phyloP scores from a whole-genome alignment of 73 alveolate species.

The Paramecium biaurelia region DNA sequence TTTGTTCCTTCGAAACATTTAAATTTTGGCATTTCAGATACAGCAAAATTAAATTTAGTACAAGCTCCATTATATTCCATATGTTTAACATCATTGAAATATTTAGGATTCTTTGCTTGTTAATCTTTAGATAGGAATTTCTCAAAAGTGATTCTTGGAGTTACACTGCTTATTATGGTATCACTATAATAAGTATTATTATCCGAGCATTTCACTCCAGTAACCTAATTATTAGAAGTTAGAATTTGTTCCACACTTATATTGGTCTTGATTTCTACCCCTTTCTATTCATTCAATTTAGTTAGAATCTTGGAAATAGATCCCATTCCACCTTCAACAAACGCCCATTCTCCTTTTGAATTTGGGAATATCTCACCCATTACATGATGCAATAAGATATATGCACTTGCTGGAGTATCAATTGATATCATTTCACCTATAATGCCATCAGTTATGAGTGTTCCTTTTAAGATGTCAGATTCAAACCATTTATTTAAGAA shows the following conservation, averaged over 20 bases:
- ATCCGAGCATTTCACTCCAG: slow-evolving; percentile 60
- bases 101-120: slow-evolving; percentile 53
- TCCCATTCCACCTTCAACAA: slow-evolving; percentile 84
- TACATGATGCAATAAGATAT: slow-evolving; percentile 75
- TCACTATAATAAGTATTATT: slow-evolving; percentile 29
- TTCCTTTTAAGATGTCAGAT: slow-evolving; percentile 74
- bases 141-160: slow-evolving; percentile 72
- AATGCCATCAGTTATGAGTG: slow-evolving; percentile 76
- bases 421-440: slow-evolving; percentile 73
- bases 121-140: slow-evolving; percentile 49
- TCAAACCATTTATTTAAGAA: slow-evolving; percentile 74
- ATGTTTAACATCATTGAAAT: slow-evolving; percentile 60
- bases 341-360: slow-evolving; percentile 66
- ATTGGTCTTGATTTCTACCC: slow-evolving; percentile 62
- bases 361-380: slow-evolving; percentile 67
- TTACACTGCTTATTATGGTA: slow-evolving; percentile 67
- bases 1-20: slow-evolving; percentile 60
- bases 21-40: slow-evolving; percentile 70
- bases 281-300: slow-evolving; percentile 67
- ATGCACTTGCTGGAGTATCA: slow-evolving; percentile 65
- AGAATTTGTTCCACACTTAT: slow-evolving; percentile 64
- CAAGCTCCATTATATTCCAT: slow-evolving; percentile 70
- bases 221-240: slow-evolving; percentile 58
- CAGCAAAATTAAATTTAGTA: slow-evolving; percentile 68
- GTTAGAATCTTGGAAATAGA: slow-evolving; percentile 60